A percentile compares a stretch with the other conserved stretches of the same genome.
phyloP scores from a whole-genome alignment of 2,329 filamentous ascomycete genomes.

The Erysiphe pulchra region DNA sequence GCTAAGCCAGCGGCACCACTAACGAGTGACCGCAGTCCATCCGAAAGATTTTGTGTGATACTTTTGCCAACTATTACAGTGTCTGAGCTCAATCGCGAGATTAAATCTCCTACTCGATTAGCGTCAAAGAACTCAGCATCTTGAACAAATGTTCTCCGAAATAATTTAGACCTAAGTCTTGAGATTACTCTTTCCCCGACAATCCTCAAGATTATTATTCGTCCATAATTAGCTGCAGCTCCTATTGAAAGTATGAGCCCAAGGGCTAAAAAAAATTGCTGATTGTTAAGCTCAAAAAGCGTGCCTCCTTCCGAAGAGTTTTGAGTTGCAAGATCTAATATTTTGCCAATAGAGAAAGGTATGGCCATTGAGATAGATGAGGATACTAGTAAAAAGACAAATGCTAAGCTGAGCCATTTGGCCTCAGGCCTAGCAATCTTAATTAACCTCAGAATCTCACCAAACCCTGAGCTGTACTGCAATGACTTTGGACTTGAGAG shows the following conservation, averaged over 20 bases:
- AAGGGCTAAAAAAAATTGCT: slow-evolving; percentile 70
- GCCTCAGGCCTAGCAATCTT: slow-evolving; percentile 74
- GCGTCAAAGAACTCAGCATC: slow-evolving; percentile 98
- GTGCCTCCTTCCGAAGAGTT: slow-evolving; percentile 35
- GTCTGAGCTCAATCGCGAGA: slow-evolving; percentile 83
- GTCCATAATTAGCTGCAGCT: slow-evolving; percentile 74
- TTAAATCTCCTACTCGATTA: slow-evolving; percentile 85
- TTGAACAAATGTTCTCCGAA: slow-evolving; percentile 79
- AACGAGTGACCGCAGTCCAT: slow-evolving; percentile 75
- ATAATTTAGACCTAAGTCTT: slow-evolving; percentile 67
- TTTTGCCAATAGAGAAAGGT: slow-evolving; percentile 87
- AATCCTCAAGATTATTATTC: slow-evolving; percentile 78
- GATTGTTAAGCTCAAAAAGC: slow-evolving; percentile 62
- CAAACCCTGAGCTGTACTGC: slow-evolving; percentile 30
- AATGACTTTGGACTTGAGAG: slow-evolving; percentile 49
- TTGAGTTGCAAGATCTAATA: slow-evolving; percentile 75
- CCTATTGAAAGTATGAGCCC: slow-evolving; percentile 55
- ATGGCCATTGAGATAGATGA: slow-evolving; percentile 89
- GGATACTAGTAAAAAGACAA: slow-evolving; percentile 65
- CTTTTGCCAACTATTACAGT: slow-evolving; percentile 97
- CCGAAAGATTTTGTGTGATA: slow-evolving; percentile 91
- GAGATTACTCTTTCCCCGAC: slow-evolving; percentile 89
- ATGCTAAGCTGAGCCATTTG: slow-evolving; percentile 51
- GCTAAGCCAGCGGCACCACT: slow-evolving; percentile 73
- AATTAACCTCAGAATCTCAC: slow-evolving; percentile 66